Evolutionary conservation across 441 rosid species (phyloP), one percentile per base, ranked within the genome.

Genomic region (Arabidopsis lyrata): DNA sequence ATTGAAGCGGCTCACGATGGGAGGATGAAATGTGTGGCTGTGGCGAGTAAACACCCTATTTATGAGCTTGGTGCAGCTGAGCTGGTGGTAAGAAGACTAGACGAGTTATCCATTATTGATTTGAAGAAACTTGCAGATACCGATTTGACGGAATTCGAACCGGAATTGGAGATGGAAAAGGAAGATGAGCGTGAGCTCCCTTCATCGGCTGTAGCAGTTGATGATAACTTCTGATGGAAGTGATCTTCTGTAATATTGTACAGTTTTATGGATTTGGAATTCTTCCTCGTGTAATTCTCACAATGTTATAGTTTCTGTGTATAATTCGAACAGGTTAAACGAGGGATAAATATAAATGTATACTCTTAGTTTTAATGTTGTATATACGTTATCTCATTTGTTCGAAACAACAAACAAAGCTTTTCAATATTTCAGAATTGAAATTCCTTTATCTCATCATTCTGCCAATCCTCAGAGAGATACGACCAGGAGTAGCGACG

Each of bases 1-100:
- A 88, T 92, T 14, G 99, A 95, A 82, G 99, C 99, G 8, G 99
- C 97, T n/a, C 98, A 86, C 39, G 99, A 95, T 61, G 96, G 86
- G 44, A 78, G 72, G 83, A 95, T 95, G 99, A 95, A 92, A 84
- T 95, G 98, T 52, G 99, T 95, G 53, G 98, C 96, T 47, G 95
- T 92, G 29, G 97, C 98, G 50, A 92, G 96, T 81, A 92, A 86
- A 80, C 96, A 90, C 76, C 98, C 93, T 0, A 83, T 90, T 54
- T 92, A 90, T 0, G 99, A 95, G 77, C 98, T 95, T 16, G 84
- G 91, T 47, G 99, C 99, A 32, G 98, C 99, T 32, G 98, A 92
- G 78, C 77, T 95, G 82, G 93, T 92, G 78, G 97, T 92, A 38
- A 85, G 93, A 73, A 83, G 77, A 49, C 76, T 95, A 45, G 85